Conservation (phyloP, 345 rosid species). For the Murraya paniculata region DNA sequence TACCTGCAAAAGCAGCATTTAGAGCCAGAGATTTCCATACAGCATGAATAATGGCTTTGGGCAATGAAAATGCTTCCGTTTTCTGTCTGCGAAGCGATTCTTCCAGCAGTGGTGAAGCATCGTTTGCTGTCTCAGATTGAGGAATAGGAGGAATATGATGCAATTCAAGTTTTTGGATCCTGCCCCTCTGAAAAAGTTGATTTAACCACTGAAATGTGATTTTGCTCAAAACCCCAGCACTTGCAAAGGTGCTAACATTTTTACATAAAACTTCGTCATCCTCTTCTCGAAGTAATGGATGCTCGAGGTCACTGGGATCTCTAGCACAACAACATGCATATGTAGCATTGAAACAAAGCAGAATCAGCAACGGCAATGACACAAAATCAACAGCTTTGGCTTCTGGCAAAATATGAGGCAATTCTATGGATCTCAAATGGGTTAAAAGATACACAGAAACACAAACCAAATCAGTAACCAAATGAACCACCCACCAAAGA, state of each 20-base stretch:
- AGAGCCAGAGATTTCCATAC: conserved; percentile 45
- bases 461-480: conserved; percentile 24
- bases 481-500: conserved; percentile 53
- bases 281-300: conserved; percentile 34
- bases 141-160: conserved; percentile 51
- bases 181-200: conserved; percentile 44
- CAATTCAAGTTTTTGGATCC: conserved; percentile 42
- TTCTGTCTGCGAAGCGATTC: conserved; percentile 43
- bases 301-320: conserved; percentile 22
- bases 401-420: conserved; percentile 28
- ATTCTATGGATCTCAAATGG: conserved; percentile 18
- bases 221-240: conserved; percentile 48
- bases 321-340: conserved; percentile 9
- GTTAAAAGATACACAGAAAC: conserved; percentile 23
- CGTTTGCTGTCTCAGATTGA: conserved; percentile 50
- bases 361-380: conserved; percentile 36
- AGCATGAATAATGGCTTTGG: conserved; percentile 33
- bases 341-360: conserved; percentile 33
- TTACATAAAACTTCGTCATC: conserved; percentile 2
- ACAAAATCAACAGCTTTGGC: conserved; percentile 34
- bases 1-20: conserved; percentile 71
- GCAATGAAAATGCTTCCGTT: conserved; percentile 32
- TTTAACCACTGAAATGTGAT: conserved; percentile 58
- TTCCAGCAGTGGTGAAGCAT: conserved; percentile 47
- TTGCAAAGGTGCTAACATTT: conserved; percentile 17